Evolutionary conservation across 805 yeast species (phyloP), one percentile per base, ranked within the genome.

Genomic region (Starmera pachycereana): DNA sequence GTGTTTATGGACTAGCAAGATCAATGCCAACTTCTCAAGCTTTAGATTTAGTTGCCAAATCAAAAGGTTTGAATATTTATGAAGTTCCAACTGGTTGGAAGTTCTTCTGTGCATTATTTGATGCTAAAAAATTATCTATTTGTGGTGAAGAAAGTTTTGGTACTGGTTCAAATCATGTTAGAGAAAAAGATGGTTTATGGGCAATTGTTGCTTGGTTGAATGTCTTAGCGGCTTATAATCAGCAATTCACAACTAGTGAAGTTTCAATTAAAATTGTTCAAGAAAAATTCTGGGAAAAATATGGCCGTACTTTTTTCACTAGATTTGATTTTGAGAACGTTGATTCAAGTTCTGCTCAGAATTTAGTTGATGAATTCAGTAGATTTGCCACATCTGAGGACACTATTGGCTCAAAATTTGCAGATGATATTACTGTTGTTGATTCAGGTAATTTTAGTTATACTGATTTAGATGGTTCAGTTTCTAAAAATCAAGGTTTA

Each of bases 81-180:
- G 98, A 92, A 64, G 97, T 92, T 6, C 98, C 98, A 40, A 90
- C 98, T 14, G 98, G 97, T 30, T 90, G 98, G 98, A 90, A 90
- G 65, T 90, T 90, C 60, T 90, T 90, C 74, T 89, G 97, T 65
- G 90, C 95, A 5, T 67, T 90, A 49, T 90, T 90, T 54, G 98
- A 90, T 58, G 89, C 95, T 32, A 77, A 86, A 55, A 89, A 88
- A 65, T 73, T 90, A 52, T 84, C 96, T 43, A 90, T 90, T 57
- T 90, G 98, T 65, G 98, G 98, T 52, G 98, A 90, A 65, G 98
- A 90, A 66, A 82, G 95, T 28, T 90, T 90, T 54, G 98, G 98
- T 56, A 90, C 98, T 27, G 98, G 98, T 35, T 88, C 97, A 14
- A 83, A 90, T 66, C 98, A 90, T 58, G 83, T 92, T 49, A 82